Conservation (phyloP, 2,329 filamentous ascomycete genomes). For the Didymella glomerata region DNA sequence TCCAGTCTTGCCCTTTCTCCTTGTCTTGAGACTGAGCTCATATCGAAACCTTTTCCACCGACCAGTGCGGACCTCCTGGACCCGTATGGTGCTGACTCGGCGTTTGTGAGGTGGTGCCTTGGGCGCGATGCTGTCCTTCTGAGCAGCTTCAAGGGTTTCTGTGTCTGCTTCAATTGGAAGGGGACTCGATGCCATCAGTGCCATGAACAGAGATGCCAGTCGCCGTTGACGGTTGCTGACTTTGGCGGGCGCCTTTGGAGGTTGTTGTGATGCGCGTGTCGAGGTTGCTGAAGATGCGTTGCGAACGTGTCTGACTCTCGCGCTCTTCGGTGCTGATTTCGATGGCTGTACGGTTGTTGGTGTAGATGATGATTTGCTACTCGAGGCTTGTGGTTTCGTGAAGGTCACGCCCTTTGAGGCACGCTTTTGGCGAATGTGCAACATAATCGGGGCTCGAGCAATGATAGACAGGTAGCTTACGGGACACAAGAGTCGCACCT, state of each 20-base stretch:
- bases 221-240: slow-evolving; percentile 26
- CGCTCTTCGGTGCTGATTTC: background rate
- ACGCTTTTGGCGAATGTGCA: slow-evolving; percentile 17
- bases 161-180: slow-evolving; percentile 29
- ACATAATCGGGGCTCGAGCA: background rate
- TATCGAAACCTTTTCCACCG: slow-evolving; percentile 29
- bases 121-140: slow-evolving; percentile 18
- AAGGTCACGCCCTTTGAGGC: slow-evolving; percentile 4
- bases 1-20: slow-evolving; percentile 15
- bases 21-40: slow-evolving; percentile 24
- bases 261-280: slow-evolving; percentile 3
- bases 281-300: background rate
- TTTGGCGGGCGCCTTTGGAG: background rate
- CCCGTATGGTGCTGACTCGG: slow-evolving; percentile 1
- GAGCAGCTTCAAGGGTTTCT: slow-evolving; percentile 29
- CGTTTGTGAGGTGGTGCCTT: slow-evolving; percentile 10
- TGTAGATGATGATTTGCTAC: slow-evolving; percentile 5
- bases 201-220: slow-evolving; percentile 30
- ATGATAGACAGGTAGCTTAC: background rate
- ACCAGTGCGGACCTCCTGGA: slow-evolving; percentile 22
- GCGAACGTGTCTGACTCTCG: slow-evolving; percentile 1
- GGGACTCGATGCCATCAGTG: slow-evolving; percentile 27
- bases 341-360: background rate
- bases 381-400: slow-evolving; percentile 3
- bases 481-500: background rate